These are phyloP conservation scores for Blastocystis sp. DNA, from an alignment of 352 stramenopile genomes.

Conservation along the genomic window DNA sequence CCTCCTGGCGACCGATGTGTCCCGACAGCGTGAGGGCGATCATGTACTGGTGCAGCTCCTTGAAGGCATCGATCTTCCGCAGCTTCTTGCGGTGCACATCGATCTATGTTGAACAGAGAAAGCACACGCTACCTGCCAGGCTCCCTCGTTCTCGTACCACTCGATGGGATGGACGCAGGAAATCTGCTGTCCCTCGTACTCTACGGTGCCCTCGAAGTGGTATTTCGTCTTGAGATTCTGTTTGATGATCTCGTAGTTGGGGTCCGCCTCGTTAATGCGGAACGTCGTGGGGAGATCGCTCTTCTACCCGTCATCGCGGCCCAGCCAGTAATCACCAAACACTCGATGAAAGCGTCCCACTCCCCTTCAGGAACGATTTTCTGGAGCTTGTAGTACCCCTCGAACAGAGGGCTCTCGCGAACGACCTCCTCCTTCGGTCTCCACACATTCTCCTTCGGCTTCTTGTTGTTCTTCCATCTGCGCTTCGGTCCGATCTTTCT, in stretches of 20 bases:
- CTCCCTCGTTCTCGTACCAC: constrained; percentile 84
- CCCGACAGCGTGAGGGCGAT: constrained; percentile 87
- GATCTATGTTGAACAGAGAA: constrained; percentile 74
- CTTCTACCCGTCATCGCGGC: constrained; percentile 27
- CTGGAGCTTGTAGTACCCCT: constrained; percentile 83
- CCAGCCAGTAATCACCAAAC: constrained; percentile 77
- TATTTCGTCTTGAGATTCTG: constrained; percentile 82
- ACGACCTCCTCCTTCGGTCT: constrained; percentile 57
- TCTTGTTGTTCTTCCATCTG: constrained; percentile 59
- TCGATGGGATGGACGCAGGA: constrained; percentile 75
- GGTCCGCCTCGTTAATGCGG: constrained; percentile 86
- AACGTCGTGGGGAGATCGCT: constrained; percentile 85
- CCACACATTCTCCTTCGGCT: constrained; percentile 66
- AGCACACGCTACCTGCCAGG: constrained; percentile 74
- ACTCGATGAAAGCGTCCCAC: constrained; percentile 85
- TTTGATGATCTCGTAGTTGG: constrained; percentile 79
- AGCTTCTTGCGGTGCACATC: constrained; percentile 73
- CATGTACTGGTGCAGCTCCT: constrained; percentile 90
- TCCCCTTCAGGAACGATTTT: constrained; percentile 79
- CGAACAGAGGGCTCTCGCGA: constrained; percentile 74
- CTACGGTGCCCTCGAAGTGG: constrained; percentile 78
- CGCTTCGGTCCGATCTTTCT: constrained; percentile 30
- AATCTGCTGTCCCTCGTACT: constrained; percentile 72
- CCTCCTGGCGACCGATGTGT: constrained; percentile 93
- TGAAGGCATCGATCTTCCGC: constrained; percentile 83